phyloP scores from a whole-genome alignment of 2,329 filamentous ascomycete species.

The Aspergillus ibericus region DNA sequence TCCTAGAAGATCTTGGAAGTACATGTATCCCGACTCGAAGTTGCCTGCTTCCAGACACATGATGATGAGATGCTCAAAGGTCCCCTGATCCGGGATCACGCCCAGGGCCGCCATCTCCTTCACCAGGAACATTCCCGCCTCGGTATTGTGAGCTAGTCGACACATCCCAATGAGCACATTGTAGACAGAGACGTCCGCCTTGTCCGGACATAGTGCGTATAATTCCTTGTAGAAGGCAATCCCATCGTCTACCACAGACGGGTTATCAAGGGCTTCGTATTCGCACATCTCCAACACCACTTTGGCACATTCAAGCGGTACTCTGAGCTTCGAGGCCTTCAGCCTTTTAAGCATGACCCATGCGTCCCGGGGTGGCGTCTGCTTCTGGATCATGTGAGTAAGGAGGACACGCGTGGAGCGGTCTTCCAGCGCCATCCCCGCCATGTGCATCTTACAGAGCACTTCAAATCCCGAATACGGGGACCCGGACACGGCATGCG shows the following conservation, averaged over 20 bases:
- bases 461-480: conserved; percentile 66
- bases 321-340: conserved; percentile 47
- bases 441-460: conserved; percentile 70
- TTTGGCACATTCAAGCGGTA: conserved; percentile 52
- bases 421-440: conserved; percentile 58
- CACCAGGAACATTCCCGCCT: conserved; percentile 61
- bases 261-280: conserved; percentile 35
- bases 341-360: conserved; percentile 60
- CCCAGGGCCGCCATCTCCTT: conserved; percentile 61
- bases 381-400: conserved; percentile 52
- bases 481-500: conserved; percentile 63
- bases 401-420: conserved; percentile 66
- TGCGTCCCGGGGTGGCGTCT: conserved; percentile 51
- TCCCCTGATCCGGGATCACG: conserved; percentile 56
- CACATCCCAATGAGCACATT: conserved; percentile 60
- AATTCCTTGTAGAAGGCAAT: conserved; percentile 63
- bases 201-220: conserved; percentile 50
- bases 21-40: conserved; percentile 39
- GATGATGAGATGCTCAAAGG: conserved; percentile 63
- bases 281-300: conserved; percentile 55
- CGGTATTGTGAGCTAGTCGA: conserved; percentile 46
- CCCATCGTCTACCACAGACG: conserved; percentile 48
- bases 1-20: conserved; percentile 38
- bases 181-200: conserved; percentile 53
- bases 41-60: conserved; percentile 51